Evolutionary conservation across 1,139 yeast genomes (phyloP).

Genomic region (Tardiomyces digboiensis): DNA sequence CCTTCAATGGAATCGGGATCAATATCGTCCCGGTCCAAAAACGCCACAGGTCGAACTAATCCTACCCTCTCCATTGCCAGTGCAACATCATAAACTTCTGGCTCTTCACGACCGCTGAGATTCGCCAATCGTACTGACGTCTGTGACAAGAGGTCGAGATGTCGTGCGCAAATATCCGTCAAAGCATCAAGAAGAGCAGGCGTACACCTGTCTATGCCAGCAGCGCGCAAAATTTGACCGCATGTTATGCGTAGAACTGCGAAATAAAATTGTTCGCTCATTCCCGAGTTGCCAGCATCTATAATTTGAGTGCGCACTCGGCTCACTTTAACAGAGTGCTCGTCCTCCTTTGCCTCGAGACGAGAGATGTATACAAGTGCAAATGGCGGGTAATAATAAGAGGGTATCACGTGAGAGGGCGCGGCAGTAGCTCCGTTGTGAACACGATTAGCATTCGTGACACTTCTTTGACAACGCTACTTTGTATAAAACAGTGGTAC

Average conservation of each 20-base stretch:
- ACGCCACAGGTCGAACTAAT: constrained; percentile 39
- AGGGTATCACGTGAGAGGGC: too few relatives aligned
- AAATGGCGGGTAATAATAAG: too few relatives aligned
- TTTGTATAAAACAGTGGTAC: not conserved
- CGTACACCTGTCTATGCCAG: constrained; percentile 64
- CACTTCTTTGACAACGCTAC: too few relatives aligned
- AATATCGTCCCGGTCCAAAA: constrained; percentile 30
- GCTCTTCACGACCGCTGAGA: constrained; percentile 31
- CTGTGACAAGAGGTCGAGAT: constrained; percentile 37
- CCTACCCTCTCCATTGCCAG: constrained; percentile 51
- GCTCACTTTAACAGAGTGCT: too few relatives aligned
- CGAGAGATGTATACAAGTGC: too few relatives aligned
- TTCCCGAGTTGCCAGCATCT: not conserved
- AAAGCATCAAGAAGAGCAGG: constrained; percentile 52
- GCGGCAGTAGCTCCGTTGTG: too few relatives aligned
- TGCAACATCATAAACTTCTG: constrained; percentile 48
- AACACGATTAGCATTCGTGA: too few relatives aligned
- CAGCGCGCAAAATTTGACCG: constrained; percentile 55
- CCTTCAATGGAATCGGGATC: constrained; percentile 26
- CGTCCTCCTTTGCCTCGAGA: too few relatives aligned
- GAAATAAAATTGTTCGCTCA: constrained; percentile 37
- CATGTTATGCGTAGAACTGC: constrained; percentile 53
- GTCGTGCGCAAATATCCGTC: constrained; percentile 53
- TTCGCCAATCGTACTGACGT: constrained; percentile 35
- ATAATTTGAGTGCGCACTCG: too few relatives aligned